Evolutionary conservation across 768 basidiomycete genomes (phyloP), one percentile per base, ranked within the genome.

Genomic region (Asterophora parasitica): DNA sequence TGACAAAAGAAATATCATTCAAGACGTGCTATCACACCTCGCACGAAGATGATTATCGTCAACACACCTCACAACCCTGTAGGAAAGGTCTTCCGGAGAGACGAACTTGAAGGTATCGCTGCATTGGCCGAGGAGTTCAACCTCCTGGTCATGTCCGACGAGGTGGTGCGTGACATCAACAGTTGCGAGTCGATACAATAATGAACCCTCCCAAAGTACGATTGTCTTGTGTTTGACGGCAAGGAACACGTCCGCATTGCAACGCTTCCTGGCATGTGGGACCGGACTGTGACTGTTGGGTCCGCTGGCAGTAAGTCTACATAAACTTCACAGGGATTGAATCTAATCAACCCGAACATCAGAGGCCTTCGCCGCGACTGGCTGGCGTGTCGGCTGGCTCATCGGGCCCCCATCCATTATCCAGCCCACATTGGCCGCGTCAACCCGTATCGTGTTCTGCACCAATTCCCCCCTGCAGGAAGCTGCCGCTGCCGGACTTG

Each of bases 1-100:
- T 35, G 12, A 28, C 48, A 17, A 42, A 43, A 30, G 15, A 38
- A 16, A 31, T 45, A 13, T n/a, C 35, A 31, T 23, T 23, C 27
- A 37, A 88, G 91, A 47, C 78, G 77, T 17, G 84, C 96, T 9
- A 77, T 97, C 61, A 92, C 92, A 4, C 79, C 90, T 9, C 83
- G 85, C 42, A 86, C 93, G 6, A 99, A 98, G 66, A 89, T 93
- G 67, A 91, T 98, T 53, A 88, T 96, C 55, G 73, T 96, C 57
- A 97, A 96, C 66, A 97, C 95, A 2, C 92, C 94, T 5, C 94
- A 97, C 67, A 98, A 98, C 65, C 96, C 96, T 17, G 79, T 97
- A n/a, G 96, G 96, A 40, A 99, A 99, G 67, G 92, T 97, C 30
- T 98, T 96, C 64, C 87, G 83, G 5, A 77, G 76, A 48, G 61